Evolutionary conservation across 2,329 filamentous ascomycete species (phyloP).

Genomic region (Fusarium pilosicola): DNA sequence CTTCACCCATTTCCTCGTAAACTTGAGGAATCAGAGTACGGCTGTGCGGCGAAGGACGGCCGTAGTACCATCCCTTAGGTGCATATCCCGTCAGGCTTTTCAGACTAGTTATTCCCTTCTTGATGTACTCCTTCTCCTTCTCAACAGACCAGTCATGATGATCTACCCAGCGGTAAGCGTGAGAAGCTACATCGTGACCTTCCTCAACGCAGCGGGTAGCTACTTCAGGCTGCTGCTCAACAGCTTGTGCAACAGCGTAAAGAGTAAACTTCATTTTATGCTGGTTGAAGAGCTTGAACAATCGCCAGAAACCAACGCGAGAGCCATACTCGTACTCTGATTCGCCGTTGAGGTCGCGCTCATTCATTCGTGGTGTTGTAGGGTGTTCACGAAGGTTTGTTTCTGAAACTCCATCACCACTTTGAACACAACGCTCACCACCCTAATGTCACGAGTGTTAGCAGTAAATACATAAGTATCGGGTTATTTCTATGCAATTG

Average conservation of each 20-base stretch:
- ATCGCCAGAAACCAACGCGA: conserved; percentile 2
- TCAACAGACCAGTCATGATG: conserved; percentile 5
- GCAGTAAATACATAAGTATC: no score
- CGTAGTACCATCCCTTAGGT: conserved; percentile 1
- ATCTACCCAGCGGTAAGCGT: conserved; percentile 10
- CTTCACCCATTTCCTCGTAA: conserved; percentile 5
- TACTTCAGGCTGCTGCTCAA: conserved; percentile 6
- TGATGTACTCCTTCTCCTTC: neutral
- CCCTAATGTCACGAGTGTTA: neutral
- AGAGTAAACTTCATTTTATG: conserved; percentile 4
- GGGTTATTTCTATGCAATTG: neutral
- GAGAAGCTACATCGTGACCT: conserved; percentile 8
- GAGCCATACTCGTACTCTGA: conserved; percentile 21
- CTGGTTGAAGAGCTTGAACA: neutral
- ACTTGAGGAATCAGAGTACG: neutral
- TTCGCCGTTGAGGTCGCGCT: conserved; percentile 1
- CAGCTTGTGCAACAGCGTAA: neutral
- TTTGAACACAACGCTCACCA: neutral
- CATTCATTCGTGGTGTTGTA: neutral
- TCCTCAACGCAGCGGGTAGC: neutral
- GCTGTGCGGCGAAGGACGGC: neutral
- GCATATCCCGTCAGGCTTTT: conserved; percentile 3
- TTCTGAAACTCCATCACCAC: neutral
- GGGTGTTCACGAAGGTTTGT: neutral
- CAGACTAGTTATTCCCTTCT: neutral